Conservation (phyloP, 371 early-diverging fungal species). For the Rhizopus delemar region DNA sequence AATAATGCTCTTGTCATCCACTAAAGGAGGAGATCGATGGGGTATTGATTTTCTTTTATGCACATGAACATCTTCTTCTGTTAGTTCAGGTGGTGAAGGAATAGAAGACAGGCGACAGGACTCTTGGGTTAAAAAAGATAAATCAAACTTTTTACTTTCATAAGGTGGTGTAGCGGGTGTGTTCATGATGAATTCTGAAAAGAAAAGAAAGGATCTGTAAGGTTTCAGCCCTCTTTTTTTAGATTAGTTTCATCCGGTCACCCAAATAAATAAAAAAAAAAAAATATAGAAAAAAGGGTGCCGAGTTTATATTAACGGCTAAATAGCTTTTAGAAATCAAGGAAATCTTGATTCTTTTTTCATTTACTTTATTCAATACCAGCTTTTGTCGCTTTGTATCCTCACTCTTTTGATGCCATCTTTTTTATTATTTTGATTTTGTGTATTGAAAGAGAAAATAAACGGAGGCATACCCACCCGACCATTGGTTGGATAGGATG, state of each 20-base stretch:
- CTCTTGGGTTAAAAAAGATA: conserved; percentile 8
- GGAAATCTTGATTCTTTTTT: no score
- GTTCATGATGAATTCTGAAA: conserved; percentile 8
- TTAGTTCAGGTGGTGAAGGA: conserved; percentile 37
- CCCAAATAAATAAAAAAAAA: not conserved
- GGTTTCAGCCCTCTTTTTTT: not conserved
- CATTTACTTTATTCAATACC: no score
- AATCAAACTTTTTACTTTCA: conserved; percentile 22
- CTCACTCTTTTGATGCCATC: not conserved
- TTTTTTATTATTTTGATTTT: not conserved
- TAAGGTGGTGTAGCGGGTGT: conserved; percentile 34
- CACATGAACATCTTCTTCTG: conserved; percentile 1
- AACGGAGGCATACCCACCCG: not conserved
- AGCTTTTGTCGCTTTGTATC: not conserved
- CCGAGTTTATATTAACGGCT: not conserved
- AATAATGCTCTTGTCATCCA: conserved; percentile 18
- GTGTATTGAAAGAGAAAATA: not conserved
- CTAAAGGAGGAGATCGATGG: conserved; percentile 25
- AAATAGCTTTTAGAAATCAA: no score
- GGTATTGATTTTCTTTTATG: conserved; percentile 19
- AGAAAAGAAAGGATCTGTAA: not conserved
- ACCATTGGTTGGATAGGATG: not conserved
- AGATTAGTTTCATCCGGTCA: not conserved
- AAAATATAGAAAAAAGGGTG: not conserved
- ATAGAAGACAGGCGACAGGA: conserved; percentile 13